Percentiles rank a stretch among this genome's conserved stretches.
These are phyloP conservation scores for Drechslerella coelobrocha DNA, from an alignment of 2,329 filamentous ascomycete genomes.

Conservation along the genomic window DNA sequence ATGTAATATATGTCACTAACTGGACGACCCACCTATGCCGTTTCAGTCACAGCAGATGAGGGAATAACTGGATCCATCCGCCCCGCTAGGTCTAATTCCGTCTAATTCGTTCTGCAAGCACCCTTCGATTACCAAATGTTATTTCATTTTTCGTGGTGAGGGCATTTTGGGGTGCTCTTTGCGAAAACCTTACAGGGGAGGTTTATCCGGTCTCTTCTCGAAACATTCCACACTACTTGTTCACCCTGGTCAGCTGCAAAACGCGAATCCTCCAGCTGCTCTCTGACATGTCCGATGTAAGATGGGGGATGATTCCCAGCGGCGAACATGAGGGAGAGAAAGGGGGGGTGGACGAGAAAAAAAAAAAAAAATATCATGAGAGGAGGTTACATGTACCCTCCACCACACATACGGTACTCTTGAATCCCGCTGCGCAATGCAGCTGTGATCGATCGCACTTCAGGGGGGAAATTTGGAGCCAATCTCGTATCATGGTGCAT, in stretches of 20 bases:
- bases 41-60: constrained; percentile 48
- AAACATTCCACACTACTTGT: constrained; percentile 48
- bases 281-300: constrained; percentile 38
- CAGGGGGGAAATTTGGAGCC: neutral
- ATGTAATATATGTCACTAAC: constrained; percentile 10
- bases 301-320: neutral
- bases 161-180: constrained; percentile 42
- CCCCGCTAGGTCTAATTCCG: constrained; percentile 34
- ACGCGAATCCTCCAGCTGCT: constrained; percentile 40
- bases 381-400: neutral
- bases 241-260: constrained; percentile 38
- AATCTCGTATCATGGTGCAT: constrained; percentile 37
- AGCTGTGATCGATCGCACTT: constrained; percentile 1
- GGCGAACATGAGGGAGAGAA: constrained; percentile 8
- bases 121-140: constrained; percentile 29
- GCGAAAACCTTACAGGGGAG: constrained; percentile 38
- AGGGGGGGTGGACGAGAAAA: neutral
- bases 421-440: neutral
- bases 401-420: neutral
- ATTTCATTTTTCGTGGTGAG: constrained; percentile 36
- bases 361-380: neutral
- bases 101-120: constrained; percentile 28
- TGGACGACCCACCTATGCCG: constrained; percentile 47
- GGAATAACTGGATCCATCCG: constrained; percentile 45
- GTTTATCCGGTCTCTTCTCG: constrained; percentile 52